A percentile compares a stretch with the other conserved stretches of the same genome.
These are phyloP conservation scores for Pichia manshurica DNA, from an alignment of 805 yeast genomes.

Conservation along the genomic window DNA sequence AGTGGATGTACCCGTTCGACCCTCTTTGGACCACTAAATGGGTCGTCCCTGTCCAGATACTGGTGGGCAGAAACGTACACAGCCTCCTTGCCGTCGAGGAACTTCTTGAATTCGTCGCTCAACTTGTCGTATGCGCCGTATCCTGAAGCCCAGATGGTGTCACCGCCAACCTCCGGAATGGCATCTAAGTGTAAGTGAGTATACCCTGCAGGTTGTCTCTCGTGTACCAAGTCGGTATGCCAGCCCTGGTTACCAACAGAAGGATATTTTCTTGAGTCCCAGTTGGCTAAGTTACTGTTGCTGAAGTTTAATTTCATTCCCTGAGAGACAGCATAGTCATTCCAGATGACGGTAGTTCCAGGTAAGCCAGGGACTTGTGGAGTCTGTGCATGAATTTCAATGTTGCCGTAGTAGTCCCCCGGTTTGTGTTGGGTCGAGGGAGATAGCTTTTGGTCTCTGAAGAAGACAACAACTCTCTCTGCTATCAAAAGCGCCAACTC, in stretches of 20 bases:
- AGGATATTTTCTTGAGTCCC: conserved; percentile 13
- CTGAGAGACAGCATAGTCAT: conserved; percentile 29
- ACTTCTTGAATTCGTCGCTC: conserved; percentile 44
- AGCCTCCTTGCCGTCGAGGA: conserved; percentile 48
- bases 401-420: conserved; percentile 42
- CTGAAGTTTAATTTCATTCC: conserved; percentile 19
- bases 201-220: conserved; percentile 50
- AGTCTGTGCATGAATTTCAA: conserved; percentile 35
- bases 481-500: conserved; percentile 43
- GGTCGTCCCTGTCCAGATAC: conserved; percentile 37
- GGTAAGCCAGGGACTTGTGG: conserved; percentile 32
- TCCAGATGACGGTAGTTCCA: conserved; percentile 41
- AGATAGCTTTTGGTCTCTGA: conserved; percentile 41
- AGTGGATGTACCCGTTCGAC: conserved; percentile 55
- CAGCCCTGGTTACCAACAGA: conserved; percentile 30
- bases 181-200: conserved; percentile 50
- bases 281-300: conserved; percentile 17
- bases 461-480: conserved; percentile 45
- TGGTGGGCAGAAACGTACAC: conserved; percentile 36
- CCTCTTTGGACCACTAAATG: conserved; percentile 40
- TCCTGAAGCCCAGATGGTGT: conserved; percentile 50
- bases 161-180: conserved; percentile 48
- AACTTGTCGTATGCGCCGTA: conserved; percentile 53
- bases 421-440: conserved; percentile 40
- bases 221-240: conserved; percentile 50